Percentiles rank a stretch among this genome's conserved stretches.
Evolutionary conservation across 2,329 filamentous ascomycete species (phyloP).

Genomic region (Aspergillus flavus): DNA sequence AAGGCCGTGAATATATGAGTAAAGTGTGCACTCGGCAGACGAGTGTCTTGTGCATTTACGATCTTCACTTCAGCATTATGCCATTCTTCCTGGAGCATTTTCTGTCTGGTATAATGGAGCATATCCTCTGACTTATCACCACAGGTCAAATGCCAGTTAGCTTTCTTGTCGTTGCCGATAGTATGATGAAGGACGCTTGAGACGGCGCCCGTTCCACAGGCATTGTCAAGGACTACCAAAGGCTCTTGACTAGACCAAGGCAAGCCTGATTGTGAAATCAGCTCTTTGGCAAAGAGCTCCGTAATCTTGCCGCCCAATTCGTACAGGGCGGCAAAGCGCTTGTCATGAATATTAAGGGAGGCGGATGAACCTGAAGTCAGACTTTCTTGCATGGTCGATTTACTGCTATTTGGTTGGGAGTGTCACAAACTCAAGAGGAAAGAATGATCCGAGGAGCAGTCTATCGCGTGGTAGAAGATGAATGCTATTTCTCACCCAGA

Average conservation of each 20-base stretch:
- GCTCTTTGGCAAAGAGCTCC: constrained; percentile 29
- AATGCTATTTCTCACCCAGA: no score
- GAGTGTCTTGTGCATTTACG: constrained; percentile 53
- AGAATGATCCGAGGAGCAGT: no score
- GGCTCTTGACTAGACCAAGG: constrained; percentile 21
- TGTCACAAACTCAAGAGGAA: no score
- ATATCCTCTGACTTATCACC: constrained; percentile 51
- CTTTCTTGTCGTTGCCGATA: constrained; percentile 43
- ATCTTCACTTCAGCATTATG: constrained; percentile 47
- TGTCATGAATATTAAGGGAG: background rate
- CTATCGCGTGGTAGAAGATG: no score
- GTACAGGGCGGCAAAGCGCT: constrained; percentile 29
- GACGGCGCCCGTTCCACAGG: constrained; percentile 57
- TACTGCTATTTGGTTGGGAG: no score
- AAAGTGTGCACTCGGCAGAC: constrained; percentile 42
- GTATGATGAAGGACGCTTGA: constrained; percentile 48
- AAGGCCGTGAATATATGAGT: constrained; percentile 53
- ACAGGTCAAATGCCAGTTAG: constrained; percentile 52
- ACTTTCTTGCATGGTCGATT: no score
- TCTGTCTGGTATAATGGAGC: constrained; percentile 45
- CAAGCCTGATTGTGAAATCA: constrained; percentile 35
- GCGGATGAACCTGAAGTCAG: no score
- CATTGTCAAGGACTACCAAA: constrained; percentile 53
- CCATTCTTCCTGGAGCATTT: constrained; percentile 50
- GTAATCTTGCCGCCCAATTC: constrained; percentile 34